These are phyloP conservation scores for Ceratobasidium sp. DNA, from an alignment of 1,284 basidiomycete genomes.

Conservation along the genomic window DNA sequence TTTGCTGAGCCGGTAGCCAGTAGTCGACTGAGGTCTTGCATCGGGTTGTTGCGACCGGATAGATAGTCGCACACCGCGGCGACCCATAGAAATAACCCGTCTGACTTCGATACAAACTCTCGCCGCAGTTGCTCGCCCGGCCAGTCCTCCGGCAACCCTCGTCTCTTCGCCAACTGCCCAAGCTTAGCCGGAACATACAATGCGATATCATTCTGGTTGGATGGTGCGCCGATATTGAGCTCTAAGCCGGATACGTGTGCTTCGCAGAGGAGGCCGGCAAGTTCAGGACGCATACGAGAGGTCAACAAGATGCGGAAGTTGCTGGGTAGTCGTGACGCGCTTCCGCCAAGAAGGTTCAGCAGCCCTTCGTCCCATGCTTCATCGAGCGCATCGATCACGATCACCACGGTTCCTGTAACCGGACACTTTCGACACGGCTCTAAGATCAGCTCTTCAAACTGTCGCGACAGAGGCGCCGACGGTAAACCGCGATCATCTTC, in stretches of 20 bases:
- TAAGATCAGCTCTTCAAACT: background rate
- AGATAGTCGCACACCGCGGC: conserved; percentile 52
- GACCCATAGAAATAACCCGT: conserved; percentile 54
- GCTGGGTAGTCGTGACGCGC: background rate
- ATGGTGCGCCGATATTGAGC: background rate
- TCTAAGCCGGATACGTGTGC: background rate
- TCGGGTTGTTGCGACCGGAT: conserved; percentile 36
- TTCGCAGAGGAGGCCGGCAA: background rate
- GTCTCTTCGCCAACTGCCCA: background rate
- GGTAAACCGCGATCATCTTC: conserved; percentile 8
- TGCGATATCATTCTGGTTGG: conserved; percentile 12
- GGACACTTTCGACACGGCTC: background rate
- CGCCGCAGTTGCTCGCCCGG: conserved; percentile 40
- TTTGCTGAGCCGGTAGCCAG: background rate
- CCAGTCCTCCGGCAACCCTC: conserved; percentile 45
- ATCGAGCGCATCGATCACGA: conserved; percentile 32
- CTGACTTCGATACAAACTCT: conserved; percentile 48
- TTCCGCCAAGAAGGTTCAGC: background rate
- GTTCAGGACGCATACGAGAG: conserved; percentile 18
- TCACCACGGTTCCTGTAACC: background rate
- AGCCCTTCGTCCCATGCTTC: conserved; percentile 16
- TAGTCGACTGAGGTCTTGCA: conserved; percentile 48
- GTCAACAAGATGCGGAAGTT: conserved; percentile 9
- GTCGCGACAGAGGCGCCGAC: too few species aligned
- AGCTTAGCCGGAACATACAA: background rate